Conservation (phyloP, 495 filamentous ascomycete genomes). For the Penicillium crystallinum region DNA sequence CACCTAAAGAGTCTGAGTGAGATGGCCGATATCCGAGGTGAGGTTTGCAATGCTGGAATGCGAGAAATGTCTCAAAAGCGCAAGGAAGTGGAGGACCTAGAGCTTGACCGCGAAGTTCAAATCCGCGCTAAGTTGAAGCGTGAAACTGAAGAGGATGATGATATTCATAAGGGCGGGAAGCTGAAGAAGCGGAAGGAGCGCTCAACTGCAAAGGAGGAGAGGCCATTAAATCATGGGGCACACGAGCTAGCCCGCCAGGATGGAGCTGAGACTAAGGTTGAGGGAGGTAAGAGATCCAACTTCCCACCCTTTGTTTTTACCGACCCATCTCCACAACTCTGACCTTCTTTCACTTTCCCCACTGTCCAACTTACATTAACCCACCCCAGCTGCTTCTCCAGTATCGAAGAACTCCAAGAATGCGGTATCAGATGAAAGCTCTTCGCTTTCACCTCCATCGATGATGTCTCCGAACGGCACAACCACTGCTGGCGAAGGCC, state of each 20-base stretch:
- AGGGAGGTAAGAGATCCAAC: conserved; percentile 52
- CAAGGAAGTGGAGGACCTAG: conserved; percentile 54
- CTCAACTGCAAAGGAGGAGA: conserved; percentile 46
- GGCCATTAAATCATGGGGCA: conserved; percentile 56
- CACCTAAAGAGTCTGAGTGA: conserved; percentile 62
- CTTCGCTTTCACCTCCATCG: conserved; percentile 49
- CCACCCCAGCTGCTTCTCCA: conserved; percentile 34
- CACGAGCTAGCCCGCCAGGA: conserved; percentile 65
- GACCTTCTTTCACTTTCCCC: conserved; percentile 7
- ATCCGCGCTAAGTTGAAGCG: conserved; percentile 47
- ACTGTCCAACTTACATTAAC: conserved; percentile 12
- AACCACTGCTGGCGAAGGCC: conserved; percentile 43
- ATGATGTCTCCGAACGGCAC: conserved; percentile 49
- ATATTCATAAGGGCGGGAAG: conserved; percentile 43
- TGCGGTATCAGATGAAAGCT: conserved; percentile 56
- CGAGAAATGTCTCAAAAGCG: conserved; percentile 59
- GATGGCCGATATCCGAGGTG: conserved; percentile 58
- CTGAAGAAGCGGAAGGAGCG: conserved; percentile 50
- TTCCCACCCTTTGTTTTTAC: conserved; percentile 12
- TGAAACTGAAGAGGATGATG: conserved; percentile 53
- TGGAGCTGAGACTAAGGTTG: conserved; percentile 49
- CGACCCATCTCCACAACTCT: conserved; percentile 11
- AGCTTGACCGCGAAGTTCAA: conserved; percentile 39
- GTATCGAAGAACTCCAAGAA: conserved; percentile 48
- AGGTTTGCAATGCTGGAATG: conserved; percentile 67